These are phyloP conservation scores for Kodamaea leandrae DNA, from an alignment of 805 yeast genomes.

Conservation along the genomic window DNA sequence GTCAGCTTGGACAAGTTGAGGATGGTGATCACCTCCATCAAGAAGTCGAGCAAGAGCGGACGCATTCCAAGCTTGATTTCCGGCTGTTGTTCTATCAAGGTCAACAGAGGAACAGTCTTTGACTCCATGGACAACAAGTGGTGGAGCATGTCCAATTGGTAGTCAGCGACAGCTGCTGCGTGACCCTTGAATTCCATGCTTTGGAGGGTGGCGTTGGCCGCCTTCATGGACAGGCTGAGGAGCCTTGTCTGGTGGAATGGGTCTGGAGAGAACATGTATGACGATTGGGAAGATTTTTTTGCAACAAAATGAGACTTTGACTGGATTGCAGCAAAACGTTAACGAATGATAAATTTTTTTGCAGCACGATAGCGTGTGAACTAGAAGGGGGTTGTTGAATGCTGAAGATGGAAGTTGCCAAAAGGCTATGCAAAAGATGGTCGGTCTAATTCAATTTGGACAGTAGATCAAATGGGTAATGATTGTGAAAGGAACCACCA, in stretches of 20 bases:
- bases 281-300: background rate
- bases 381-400: too few relatives aligned
- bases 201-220: conserved; percentile 40
- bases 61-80: conserved; percentile 45
- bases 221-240: conserved; percentile 31
- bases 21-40: conserved; percentile 45
- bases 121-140: conserved; percentile 28
- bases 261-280: conserved; percentile 24
- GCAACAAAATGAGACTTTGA: conserved; percentile 1
- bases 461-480: background rate
- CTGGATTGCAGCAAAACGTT: background rate
- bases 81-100: conserved; percentile 44
- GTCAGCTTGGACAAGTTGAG: conserved; percentile 39
- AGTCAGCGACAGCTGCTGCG: conserved; percentile 36
- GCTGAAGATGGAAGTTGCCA: too few relatives aligned
- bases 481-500: background rate
- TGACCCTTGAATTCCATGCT: conserved; percentile 44
- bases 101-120: conserved; percentile 20
- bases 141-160: conserved; percentile 42
- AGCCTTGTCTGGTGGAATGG: conserved; percentile 32
- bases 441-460: background rate
- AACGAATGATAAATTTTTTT: too few relatives aligned
- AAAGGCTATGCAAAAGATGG: background rate
- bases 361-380: too few relatives aligned
- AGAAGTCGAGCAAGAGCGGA: conserved; percentile 41